A percentile compares a stretch with the other conserved stretches of the same genome.
Conservation (phyloP, 1,284 basidiomycete genomes). For the Cryptococcus sp. region DNA sequence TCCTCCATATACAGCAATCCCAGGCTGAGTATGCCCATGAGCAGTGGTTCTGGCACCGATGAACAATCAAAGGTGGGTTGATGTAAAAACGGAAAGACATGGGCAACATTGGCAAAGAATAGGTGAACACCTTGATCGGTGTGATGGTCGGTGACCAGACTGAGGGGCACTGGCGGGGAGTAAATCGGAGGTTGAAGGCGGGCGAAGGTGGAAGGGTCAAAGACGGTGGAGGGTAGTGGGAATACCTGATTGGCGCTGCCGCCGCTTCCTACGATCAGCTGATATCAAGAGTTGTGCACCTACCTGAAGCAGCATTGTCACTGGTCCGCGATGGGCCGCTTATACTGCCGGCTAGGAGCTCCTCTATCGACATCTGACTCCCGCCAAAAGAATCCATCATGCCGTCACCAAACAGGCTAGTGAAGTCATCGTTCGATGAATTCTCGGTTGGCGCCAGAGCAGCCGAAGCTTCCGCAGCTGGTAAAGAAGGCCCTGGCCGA, state of each 20-base stretch:
- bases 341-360: not conserved
- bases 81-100: constrained; percentile 19
- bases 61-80: constrained; percentile 14
- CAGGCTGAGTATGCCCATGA: constrained; percentile 14
- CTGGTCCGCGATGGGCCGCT: not conserved
- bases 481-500: not conserved
- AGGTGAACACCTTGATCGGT: constrained; percentile 14
- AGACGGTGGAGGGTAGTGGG: not conserved
- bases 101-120: constrained; percentile 18
- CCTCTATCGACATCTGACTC: not conserved
- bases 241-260: not conserved
- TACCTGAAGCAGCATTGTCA: not conserved
- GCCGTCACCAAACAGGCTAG: not conserved
- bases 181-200: not conserved
- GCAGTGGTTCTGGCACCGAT: constrained; percentile 2
- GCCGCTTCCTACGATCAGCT: not conserved
- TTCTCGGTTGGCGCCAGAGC: not conserved
- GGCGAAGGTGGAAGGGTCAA: not conserved
- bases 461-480: not conserved
- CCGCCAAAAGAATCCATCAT: not conserved
- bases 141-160: not conserved
- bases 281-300: not conserved
- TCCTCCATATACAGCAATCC: constrained; percentile 14
- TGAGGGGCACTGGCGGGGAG: not conserved
- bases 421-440: not conserved